These are phyloP conservation scores for Drechslera avenae DNA, from an alignment of 2,329 filamentous ascomycete genomes.

Conservation along the genomic window DNA sequence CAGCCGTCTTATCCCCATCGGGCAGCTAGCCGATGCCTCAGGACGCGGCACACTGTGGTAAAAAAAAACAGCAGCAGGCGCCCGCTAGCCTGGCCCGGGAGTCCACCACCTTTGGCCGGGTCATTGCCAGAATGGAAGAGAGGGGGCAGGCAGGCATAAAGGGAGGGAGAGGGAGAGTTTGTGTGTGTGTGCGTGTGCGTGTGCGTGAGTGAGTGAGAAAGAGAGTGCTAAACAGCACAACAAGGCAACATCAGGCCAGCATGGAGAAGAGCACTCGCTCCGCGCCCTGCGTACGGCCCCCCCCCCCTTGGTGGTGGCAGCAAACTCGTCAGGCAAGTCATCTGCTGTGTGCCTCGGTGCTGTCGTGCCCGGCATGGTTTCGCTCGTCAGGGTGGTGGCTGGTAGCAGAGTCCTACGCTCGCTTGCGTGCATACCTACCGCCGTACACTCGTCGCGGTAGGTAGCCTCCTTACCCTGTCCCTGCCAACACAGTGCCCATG, in stretches of 20 bases:
- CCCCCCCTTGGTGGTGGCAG: conserved; percentile 8
- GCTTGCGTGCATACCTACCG: conserved; percentile 39
- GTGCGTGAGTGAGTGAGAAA: too few relatives aligned
- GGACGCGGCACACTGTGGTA: conserved; percentile 26
- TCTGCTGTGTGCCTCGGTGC: conserved; percentile 27
- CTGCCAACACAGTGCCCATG: conserved; percentile 23
- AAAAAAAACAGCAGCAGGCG: conserved; percentile 40
- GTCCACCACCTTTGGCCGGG: conserved; percentile 1
- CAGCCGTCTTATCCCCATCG: conserved; percentile 47
- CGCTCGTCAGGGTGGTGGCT: conserved; percentile 35
- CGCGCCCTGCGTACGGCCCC: too few relatives aligned
- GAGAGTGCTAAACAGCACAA: too few relatives aligned
- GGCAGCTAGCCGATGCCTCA: conserved; percentile 40
- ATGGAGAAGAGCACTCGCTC: too few relatives aligned
- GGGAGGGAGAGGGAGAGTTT: too few relatives aligned
- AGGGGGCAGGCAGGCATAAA: background rate
- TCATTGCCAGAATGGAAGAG: conserved; percentile 9
- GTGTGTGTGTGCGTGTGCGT: too few relatives aligned
- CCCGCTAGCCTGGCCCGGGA: conserved; percentile 34
- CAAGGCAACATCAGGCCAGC: too few relatives aligned
- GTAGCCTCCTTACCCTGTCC: conserved; percentile 21
- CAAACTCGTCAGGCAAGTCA: conserved; percentile 18
- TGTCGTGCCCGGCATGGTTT: conserved; percentile 21
- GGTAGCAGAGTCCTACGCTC: conserved; percentile 31
- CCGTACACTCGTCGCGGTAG: conserved; percentile 13